Evolutionary conservation across 768 basidiomycete species (phyloP).

Genomic region (Tulasnella sp.): DNA sequence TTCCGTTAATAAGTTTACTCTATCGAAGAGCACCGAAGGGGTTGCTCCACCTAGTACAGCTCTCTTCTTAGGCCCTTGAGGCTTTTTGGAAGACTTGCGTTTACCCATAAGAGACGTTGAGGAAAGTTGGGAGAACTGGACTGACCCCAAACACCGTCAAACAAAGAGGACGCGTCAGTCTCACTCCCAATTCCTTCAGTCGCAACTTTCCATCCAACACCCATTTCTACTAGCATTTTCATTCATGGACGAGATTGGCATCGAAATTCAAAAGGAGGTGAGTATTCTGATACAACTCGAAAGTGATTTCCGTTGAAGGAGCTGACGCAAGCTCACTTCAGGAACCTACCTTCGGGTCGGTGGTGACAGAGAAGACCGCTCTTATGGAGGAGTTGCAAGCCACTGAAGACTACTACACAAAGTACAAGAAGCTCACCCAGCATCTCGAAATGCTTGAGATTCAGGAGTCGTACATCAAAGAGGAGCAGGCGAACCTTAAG

Average conservation of each 20-base stretch:
- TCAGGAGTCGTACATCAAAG: constrained; percentile 95
- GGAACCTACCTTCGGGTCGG: constrained; percentile 88
- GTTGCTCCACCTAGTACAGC: constrained; percentile 63
- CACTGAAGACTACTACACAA: constrained; percentile 86
- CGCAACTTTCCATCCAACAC: not conserved
- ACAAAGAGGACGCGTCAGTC: constrained; percentile 28
- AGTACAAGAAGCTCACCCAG: constrained; percentile 93
- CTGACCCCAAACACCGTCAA: not conserved
- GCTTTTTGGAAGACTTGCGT: constrained; percentile 85
- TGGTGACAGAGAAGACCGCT: constrained; percentile 83
- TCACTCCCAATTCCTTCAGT: not conserved
- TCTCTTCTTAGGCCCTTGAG: constrained; percentile 54
- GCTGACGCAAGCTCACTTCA: constrained; percentile 37
- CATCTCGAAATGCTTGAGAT: constrained; percentile 95
- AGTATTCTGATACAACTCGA: constrained; percentile 34
- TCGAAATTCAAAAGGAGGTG: constrained; percentile 77
- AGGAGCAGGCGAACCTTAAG: constrained; percentile 96
- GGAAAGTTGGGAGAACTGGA: not conserved
- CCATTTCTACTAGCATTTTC: not conserved
- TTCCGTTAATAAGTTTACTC: not conserved
- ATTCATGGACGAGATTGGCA: constrained; percentile 85
- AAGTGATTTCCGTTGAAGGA: not conserved
- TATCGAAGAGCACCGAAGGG: not conserved
- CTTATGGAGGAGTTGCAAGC: constrained; percentile 80
- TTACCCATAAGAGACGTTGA: constrained; percentile 61